Evolutionary conservation across 352 stramenopile genomes (phyloP).

Genomic region (Phytophthora vignae): DNA sequence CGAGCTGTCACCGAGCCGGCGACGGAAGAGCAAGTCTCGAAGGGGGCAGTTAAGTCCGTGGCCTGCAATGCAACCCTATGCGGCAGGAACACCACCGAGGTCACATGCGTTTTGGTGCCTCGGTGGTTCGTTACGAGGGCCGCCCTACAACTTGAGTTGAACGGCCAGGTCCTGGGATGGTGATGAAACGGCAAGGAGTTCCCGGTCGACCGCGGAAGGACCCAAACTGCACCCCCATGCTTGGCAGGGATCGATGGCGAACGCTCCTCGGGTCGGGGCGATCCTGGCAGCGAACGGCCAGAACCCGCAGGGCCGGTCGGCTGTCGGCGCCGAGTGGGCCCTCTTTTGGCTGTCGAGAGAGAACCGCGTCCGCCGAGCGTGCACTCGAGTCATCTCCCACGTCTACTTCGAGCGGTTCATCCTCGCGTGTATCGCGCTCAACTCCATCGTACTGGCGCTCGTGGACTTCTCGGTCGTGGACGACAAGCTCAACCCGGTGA

Average conservation of each 20-base stretch:
- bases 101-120: background rate
- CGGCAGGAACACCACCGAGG: background rate
- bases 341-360: constrained; percentile 45
- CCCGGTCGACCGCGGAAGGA: background rate
- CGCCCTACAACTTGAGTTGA: background rate
- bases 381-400: constrained; percentile 51
- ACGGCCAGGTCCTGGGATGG: background rate
- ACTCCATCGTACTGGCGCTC: constrained; percentile 83
- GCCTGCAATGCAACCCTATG: background rate
- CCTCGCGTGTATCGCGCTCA: constrained; percentile 78
- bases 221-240: no score
- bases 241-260: background rate
- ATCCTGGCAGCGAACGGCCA: background rate
- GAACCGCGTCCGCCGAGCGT: constrained; percentile 48
- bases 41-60: background rate
- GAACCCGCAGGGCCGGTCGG: background rate
- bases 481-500: constrained; percentile 55
- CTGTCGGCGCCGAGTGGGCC: constrained; percentile 7
- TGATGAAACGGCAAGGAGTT: constrained; percentile 2
- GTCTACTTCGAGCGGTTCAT: constrained; percentile 83
- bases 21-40: background rate
- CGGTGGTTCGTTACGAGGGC: background rate
- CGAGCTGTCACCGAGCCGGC: no score
- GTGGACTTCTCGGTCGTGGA: constrained; percentile 84
- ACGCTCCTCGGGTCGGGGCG: background rate